phyloP scores from a whole-genome alignment of 1,139 yeast species.

The Debaryomyces coudertii region DNA sequence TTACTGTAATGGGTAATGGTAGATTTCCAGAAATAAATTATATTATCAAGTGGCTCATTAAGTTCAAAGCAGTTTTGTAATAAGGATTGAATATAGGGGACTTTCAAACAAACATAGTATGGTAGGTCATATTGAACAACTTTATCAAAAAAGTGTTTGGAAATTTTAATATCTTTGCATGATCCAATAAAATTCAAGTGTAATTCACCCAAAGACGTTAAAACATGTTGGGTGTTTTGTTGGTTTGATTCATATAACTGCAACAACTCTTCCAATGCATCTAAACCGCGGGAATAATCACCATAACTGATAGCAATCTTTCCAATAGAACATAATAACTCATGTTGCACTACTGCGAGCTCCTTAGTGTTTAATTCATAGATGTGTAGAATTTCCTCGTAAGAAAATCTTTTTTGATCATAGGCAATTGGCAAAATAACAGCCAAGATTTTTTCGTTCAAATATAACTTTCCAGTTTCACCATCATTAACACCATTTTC shows the following conservation, averaged over 20 bases:
- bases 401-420: conserved; percentile 60
- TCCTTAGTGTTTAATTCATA: conserved; percentile 39
- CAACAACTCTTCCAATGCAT: conserved; percentile 43
- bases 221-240: conserved; percentile 21
- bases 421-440: conserved; percentile 71
- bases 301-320: conserved; percentile 44
- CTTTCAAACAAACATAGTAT: conserved; percentile 70
- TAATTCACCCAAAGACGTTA: conserved; percentile 51
- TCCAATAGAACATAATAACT: conserved; percentile 42
- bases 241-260: conserved; percentile 28
- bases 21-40: conserved; percentile 64
- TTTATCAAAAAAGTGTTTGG: conserved; percentile 73
- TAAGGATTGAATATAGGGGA: conserved; percentile 71
- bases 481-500: conserved; percentile 45
- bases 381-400: conserved; percentile 54
- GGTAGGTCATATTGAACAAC: conserved; percentile 72
- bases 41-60: conserved; percentile 59
- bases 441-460: conserved; percentile 66
- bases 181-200: conserved; percentile 83
- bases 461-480: conserved; percentile 33
- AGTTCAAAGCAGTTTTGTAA: conserved; percentile 64
- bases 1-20: conserved; percentile 60
- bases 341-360: conserved; percentile 23
- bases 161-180: conserved; percentile 72
- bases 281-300: conserved; percentile 45